Evolutionary conservation across 2,329 filamentous ascomycete genomes (phyloP), one percentile per base, ranked within the genome.

Genomic region (Truncatella angustata): DNA sequence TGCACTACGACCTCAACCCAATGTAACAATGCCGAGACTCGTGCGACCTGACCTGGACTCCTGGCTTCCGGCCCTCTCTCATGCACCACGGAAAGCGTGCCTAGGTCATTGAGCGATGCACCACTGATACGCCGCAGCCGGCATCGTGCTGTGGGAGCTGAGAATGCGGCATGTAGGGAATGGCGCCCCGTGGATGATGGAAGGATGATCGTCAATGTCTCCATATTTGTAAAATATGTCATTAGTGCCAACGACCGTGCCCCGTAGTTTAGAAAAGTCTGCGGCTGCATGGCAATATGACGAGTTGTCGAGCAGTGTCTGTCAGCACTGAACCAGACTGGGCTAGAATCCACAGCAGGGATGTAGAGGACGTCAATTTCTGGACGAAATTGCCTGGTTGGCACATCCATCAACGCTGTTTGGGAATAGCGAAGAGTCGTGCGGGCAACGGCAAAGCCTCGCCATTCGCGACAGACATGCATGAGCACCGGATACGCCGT

Each of bases 391-490:
- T 28, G 37, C n/a, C 58, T 53, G 36, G 55, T 55, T 3, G 58
- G 58, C 16, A 59, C 54, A 5, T 50, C 49, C 39, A 55, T 56
- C 4, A 55, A 48, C 4, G 57, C 58, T 20, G 58, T 3, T 1
- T 43, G 54, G 18, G 57, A 60, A 45, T 57, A 56, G 12, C 58
- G 54, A 14, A 60, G 55, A 7, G 34, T 48, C 20, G 52, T 52
- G 2, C 11, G 46, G 4, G 49, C 52, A 20, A 23, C 24, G 23
- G 57, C 56, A 14, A 53, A 14, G 2, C 39, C 55, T 10, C 58
- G 58, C 4, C 57, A 57, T 51, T 59, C 58, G 30, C 47, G 53
- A 23, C 57, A 59, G 7, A 57, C 53, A 45, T 60, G 56, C 58
- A 60, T 59, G 4, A 56, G 45, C 2, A 49, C 51, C 12, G 58